Conservation (phyloP, 108 stramenopile genomes). For the Cyclotella kingstonii region DNA sequence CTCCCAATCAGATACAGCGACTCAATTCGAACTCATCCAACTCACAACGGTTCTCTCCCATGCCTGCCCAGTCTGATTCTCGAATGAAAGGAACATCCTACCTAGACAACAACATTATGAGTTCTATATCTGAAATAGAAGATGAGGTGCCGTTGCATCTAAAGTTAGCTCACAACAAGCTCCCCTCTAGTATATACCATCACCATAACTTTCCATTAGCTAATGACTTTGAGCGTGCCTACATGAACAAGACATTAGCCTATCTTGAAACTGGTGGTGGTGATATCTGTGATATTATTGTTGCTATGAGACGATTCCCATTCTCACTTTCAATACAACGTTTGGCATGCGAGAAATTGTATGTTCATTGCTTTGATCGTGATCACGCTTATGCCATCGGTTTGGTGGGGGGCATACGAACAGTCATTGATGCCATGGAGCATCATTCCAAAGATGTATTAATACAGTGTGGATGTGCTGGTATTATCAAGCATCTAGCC, state of each 20-base stretch:
- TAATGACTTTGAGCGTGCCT: conserved; percentile 20
- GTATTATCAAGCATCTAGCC: conserved; percentile 38
- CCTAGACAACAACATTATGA: conserved; percentile 1
- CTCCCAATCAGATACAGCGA: no score
- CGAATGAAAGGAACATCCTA: neutral
- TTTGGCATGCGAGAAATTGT: conserved; percentile 33
- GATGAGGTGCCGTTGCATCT: conserved; percentile 10
- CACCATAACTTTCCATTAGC: conserved; percentile 33
- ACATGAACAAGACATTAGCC: conserved; percentile 27
- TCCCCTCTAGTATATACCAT: conserved; percentile 38
- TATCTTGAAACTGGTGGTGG: conserved; percentile 42
- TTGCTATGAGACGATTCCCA: conserved; percentile 41
- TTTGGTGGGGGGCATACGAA: conserved; percentile 42
- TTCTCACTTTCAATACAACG: conserved; percentile 35
- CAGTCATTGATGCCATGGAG: conserved; percentile 45
- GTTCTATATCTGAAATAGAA: neutral
- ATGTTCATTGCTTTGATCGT: conserved; percentile 37
- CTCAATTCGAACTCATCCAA: no score
- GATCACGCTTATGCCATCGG: conserved; percentile 40
- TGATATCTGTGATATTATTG: conserved; percentile 34
- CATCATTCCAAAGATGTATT: conserved; percentile 28
- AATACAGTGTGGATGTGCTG: conserved; percentile 25
- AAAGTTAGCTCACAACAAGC: conserved; percentile 32
- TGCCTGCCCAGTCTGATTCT: neutral
- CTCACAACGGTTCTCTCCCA: neutral